Evolutionary conservation across 2,329 filamentous ascomycete genomes (phyloP).

Genomic region (Ambrosiella cleistominuta): DNA sequence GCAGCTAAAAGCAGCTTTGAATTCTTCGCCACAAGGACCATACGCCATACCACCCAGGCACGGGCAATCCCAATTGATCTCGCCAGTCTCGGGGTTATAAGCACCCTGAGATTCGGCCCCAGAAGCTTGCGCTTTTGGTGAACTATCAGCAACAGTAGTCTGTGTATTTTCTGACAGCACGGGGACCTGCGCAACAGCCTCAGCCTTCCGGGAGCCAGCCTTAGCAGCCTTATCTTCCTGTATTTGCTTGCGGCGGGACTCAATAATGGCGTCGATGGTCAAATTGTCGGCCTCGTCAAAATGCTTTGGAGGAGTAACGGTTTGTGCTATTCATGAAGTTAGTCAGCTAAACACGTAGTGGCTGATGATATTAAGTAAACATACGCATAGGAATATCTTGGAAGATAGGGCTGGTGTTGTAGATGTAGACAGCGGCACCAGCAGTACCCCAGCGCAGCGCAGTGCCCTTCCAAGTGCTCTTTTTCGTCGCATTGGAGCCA

Average conservation of each 20-base stretch:
- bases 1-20: constrained; percentile 91
- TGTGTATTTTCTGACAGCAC: not conserved
- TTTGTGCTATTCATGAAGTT: constrained; percentile 5
- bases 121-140: constrained; percentile 39
- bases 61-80: constrained; percentile 99
- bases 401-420: constrained; percentile 78
- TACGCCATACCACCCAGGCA: constrained; percentile 94
- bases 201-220: constrained; percentile 11
- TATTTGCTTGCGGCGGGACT: constrained; percentile 40
- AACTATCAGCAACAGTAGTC: constrained; percentile 10
- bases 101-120: constrained; percentile 78
- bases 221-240: constrained; percentile 20
- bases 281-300: constrained; percentile 40
- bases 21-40: constrained; percentile 88
- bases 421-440: constrained; percentile 69
- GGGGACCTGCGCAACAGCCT: constrained; percentile 6
- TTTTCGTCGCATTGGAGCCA: constrained; percentile 45
- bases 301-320: constrained; percentile 16
- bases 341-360: not conserved
- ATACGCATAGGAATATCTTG: constrained; percentile 62
- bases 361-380: not conserved
- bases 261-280: constrained; percentile 50
- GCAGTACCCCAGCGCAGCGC: constrained; percentile 59
- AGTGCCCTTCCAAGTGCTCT: constrained; percentile 67
- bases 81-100: constrained; percentile 94